Base-by-base conservation (phyloP, 306 rosid species). In the Gleditsia sinensis region DNA sequence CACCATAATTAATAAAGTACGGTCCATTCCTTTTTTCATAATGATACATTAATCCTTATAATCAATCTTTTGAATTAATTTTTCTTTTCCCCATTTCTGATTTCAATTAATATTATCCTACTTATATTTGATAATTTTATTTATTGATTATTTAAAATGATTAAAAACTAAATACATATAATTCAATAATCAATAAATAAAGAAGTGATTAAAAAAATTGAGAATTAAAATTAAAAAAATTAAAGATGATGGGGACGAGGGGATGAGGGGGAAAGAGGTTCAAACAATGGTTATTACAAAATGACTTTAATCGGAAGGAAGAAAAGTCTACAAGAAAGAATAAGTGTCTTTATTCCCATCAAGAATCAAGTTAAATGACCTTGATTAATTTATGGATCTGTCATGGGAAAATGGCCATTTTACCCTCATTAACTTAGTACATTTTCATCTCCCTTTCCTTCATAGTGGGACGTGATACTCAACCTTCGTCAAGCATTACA, bases 401-500 rank as follows among this genome's bases (percentile, higher is more conserved):
- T 57, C 48, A 34, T 30, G 48, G 20, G 50, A 16, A 46, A n/a
- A 46, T 46, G 53, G 21, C 53, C 53, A 3, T 46, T 46, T 46
- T 45, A 24, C 69, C 77, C 40, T 8, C 64, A 30, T 62, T n/a
- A 30, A 50, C 32, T 70, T 37, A 76, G 76, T 75, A 36, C 69
- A 42, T 34, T 24, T 24, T 20, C 16, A 28, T 12, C 32, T 36
- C 43, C 43, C 42, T n/a, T 72, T 20, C 19, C 46, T 25, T 73
- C 36, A 14, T 19, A 67, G 83, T 54, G 80, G 53, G 83, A 34
- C 54, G 54, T 74, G 45, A 68, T 53, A 6, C 42, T 74, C 64
- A 68, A 66, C 55, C 72, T 64, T 49, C 85, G 55, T 76, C 78
- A 71, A 39, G 34, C 61, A 67, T 77, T 77, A 54, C 86, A 61